phyloP scores from a whole-genome alignment of 108 stramenopile genomes.

The Cyclotella baltica region DNA sequence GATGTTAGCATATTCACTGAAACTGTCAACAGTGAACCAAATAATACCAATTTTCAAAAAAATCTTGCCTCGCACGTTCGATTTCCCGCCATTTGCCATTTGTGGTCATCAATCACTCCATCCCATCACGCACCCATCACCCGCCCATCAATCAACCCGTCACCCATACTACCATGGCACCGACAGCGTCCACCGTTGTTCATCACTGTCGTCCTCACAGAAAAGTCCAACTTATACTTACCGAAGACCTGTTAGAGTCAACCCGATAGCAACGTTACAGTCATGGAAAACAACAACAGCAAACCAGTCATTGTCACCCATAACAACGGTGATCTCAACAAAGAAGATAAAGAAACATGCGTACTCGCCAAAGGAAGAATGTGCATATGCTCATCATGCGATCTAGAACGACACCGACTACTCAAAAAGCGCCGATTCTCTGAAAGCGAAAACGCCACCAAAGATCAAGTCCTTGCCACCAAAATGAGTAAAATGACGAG shows the following conservation, averaged over 20 bases:
- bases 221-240: background rate
- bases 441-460: background rate
- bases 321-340: background rate
- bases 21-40: too few relatives aligned
- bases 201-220: too few relatives aligned
- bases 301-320: background rate
- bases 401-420: slow-evolving; percentile 1
- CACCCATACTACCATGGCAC: too few relatives aligned
- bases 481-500: slow-evolving; percentile 80
- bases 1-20: too few relatives aligned
- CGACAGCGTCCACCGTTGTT: too few relatives aligned
- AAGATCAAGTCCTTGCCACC: slow-evolving; percentile 3
- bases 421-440: background rate
- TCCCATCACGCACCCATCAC: too few relatives aligned
- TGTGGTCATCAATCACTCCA: too few relatives aligned
- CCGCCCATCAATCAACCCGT: too few relatives aligned
- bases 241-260: background rate
- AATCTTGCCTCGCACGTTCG: too few relatives aligned
- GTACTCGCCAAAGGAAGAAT: slow-evolving; percentile 20
- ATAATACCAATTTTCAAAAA: too few relatives aligned
- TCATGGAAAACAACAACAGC: background rate
- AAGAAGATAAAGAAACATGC: slow-evolving; percentile 6
- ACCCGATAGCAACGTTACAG: background rate
- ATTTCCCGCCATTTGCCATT: too few relatives aligned
- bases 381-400: slow-evolving; percentile 16